phyloP scores from a whole-genome alignment of 176 grass and related monocot species.

The Thinopyrum elongatum region DNA sequence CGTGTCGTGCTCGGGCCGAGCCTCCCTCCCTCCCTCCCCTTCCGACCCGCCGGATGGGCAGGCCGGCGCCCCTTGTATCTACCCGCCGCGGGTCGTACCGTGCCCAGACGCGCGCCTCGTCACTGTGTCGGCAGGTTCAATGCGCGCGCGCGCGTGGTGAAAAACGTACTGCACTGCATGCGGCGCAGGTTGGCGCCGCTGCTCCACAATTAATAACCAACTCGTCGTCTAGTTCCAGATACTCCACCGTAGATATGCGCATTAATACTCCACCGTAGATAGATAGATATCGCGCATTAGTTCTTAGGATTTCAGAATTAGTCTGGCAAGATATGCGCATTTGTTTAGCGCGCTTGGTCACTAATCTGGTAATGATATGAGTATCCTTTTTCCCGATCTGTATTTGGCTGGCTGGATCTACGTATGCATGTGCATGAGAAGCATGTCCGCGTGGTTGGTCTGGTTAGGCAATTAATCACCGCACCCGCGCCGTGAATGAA shows the following conservation, averaged over 20 bases:
- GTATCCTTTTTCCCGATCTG: neutral
- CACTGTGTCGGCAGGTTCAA: neutral
- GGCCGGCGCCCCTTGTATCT: conserved; percentile 1
- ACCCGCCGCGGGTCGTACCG: neutral
- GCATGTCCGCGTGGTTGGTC: neutral
- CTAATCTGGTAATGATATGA: neutral
- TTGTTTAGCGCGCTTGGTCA: neutral
- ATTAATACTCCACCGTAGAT: no score
- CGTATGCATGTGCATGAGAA: neutral
- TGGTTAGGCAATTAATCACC: neutral
- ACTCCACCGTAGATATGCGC: no score
- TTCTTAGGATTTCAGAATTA: neutral
- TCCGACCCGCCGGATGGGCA: neutral
- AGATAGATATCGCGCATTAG: neutral
- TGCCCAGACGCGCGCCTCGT: neutral
- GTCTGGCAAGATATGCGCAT: neutral
- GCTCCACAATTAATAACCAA: neutral
- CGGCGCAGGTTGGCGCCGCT: neutral
- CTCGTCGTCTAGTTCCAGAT: neutral
- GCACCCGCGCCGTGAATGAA: neutral
- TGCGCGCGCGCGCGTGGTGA: neutral
- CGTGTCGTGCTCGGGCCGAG: neutral
- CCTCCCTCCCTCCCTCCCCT: no score
- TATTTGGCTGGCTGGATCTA: neutral
- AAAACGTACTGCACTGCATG: neutral